Evolutionary conservation across 805 yeast genomes (phyloP), one percentile per base, ranked within the genome.

Genomic region (Yamadazyma nakazawae): DNA sequence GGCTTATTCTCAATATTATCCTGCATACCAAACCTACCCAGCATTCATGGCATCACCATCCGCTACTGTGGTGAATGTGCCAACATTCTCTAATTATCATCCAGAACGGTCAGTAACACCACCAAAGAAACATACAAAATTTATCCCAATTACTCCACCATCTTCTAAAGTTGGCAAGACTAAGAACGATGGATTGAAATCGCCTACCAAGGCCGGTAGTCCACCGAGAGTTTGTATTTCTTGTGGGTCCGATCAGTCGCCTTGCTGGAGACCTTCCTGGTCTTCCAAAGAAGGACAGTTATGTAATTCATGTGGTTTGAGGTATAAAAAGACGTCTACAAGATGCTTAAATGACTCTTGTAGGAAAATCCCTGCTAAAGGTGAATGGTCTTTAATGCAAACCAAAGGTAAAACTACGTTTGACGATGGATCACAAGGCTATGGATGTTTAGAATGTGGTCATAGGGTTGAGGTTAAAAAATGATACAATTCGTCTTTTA

Each of bases 191-290:
- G 48, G 60, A 45, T 49, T 63, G 45, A 65, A 60, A 52, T 63
- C 72, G 8, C 70, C 74, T 3, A 63, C 70, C 18, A 57, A 57
- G 41, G 37, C 46, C 19, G 63, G 54, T 46, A 41, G 36, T 14
- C 53, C 59, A 30, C 63, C 67, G 11, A 76, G 96, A 54, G 78
- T 77, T 44, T 92, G 99, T 62, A 82, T 92, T 25, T 88, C 97
- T 5, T 92, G 99, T 67, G 89, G 90, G 6, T 81, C 94, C 1
- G 85, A 83, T 46, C 94, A 87, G 56, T 87, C 96, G 5, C 99
- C 99, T 4, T 92, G 99, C 66, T 92, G 99, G 99, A 80, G 99
- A 61, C 99, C 99, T 1, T 85, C 96, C 5, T 92, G 99, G 99
- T 83, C 92, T 2, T 74, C 82, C 24, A 74, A 82, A 54, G 89